A percentile compares a stretch with the other conserved stretches of the same genome.
These are phyloP conservation scores for Diaporthe ilicicola DNA, from an alignment of 2,329 filamentous ascomycete genomes.

Conservation along the genomic window DNA sequence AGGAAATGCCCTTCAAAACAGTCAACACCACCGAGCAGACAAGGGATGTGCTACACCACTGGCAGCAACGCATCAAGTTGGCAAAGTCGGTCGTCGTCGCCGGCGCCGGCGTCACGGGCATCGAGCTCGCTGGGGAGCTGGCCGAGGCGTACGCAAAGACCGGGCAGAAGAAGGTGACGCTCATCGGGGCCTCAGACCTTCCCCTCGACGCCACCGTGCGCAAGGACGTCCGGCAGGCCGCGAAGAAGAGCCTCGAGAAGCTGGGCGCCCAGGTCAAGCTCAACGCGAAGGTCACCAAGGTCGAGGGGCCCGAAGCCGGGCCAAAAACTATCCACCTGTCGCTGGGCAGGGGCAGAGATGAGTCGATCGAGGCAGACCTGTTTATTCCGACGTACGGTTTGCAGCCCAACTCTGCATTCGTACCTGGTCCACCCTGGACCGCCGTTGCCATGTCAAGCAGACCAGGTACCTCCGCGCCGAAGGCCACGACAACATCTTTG, in stretches of 20 bases:
- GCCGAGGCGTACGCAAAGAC: constrained; percentile 54
- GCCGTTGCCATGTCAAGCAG: constrained; percentile 37
- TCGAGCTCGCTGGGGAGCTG: constrained; percentile 61
- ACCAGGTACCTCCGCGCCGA: constrained; percentile 38
- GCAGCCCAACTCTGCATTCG: constrained; percentile 50
- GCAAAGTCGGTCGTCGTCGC: constrained; percentile 60
- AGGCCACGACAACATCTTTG: constrained; percentile 42
- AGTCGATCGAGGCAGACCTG: constrained; percentile 51
- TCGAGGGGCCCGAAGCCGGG: constrained; percentile 46
- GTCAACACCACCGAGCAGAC: constrained; percentile 53
- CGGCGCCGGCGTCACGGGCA: constrained; percentile 60
- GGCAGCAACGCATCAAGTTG: constrained; percentile 48
- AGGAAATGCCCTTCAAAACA: constrained; percentile 59
- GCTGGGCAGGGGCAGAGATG: constrained; percentile 22
- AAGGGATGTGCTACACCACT: constrained; percentile 46
- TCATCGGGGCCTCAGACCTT: constrained; percentile 49
- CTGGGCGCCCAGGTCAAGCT: constrained; percentile 38
- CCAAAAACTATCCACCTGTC: constrained; percentile 34
- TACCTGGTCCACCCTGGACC: constrained; percentile 40
- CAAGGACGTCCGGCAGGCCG: constrained; percentile 49
- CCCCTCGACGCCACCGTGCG: constrained; percentile 47
- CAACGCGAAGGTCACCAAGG: constrained; percentile 34
- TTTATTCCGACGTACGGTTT: constrained; percentile 58
- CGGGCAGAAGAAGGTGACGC: constrained; percentile 55
- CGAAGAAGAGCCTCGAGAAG: constrained; percentile 49